Base-by-base conservation (phyloP, 768 basidiomycete species). In the Leccinum truebloodii region DNA sequence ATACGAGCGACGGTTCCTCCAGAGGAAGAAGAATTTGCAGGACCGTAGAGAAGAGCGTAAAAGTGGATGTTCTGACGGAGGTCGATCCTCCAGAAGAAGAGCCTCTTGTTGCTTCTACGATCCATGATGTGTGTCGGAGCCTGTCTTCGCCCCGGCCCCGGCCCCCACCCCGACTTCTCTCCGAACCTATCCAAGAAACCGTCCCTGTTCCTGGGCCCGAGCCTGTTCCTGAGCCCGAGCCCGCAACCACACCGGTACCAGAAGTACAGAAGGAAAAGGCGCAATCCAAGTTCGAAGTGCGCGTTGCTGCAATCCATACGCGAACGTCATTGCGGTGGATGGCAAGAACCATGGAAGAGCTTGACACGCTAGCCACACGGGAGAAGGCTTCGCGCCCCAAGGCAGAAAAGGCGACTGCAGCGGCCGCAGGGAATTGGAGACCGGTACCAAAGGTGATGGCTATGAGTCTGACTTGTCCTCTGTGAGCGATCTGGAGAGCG, bases 281-380 rank as follows among this genome's bases (percentile, higher is more conserved):
- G 26, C 26, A 28, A 28, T 28, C 26, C 26, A 28, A 28, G 26
- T 28, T 28, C 26, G 26, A 28, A 28, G 26, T 28, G 26, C 26
- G 26, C 26, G 26, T 28, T 28, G 26, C 26, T 28, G 2, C 62
- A 60, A 24, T 46, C 57, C 24, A n/a, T 67, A 73, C 26, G 70
- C 70, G n/a, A 73, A 70, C 24, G 65, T 74, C 10, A 63, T 71
- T 48, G 60, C 70, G 8, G 74, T 80, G n/a, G 75, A 76, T 50
- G 81, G 82, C n/a, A 79, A 74, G 59, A 32, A 78, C 87, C 52
- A 82, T 91, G 58, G 89, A 92, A 67, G 83, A 85, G 61, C 77
- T 91, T 26, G 90, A 90, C 67, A 87, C 89, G 6, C 89, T 89
- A 37, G 81, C 81, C 4, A 86, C 83, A 46, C 79, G 82, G 54